A percentile compares a stretch with the other conserved stretches of the same genome.
These are phyloP conservation scores for Metarhizium anisopliae DNA, from an alignment of 2,329 filamentous ascomycete species.

Conservation along the genomic window DNA sequence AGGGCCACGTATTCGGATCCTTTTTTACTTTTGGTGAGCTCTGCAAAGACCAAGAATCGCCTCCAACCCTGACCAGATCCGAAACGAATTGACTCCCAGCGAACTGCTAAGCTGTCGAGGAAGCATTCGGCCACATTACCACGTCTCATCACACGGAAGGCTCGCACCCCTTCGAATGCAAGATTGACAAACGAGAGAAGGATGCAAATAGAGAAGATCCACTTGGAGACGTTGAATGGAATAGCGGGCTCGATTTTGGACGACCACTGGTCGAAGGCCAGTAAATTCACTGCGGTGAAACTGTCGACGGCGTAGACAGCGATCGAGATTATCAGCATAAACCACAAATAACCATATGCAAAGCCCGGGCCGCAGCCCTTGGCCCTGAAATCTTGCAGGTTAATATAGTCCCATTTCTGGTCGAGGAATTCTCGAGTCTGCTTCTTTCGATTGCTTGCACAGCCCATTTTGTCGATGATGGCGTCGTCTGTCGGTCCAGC, in stretches of 20 bases:
- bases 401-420: constrained; percentile 91
- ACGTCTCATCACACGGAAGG: constrained; percentile 70
- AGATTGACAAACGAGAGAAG: constrained; percentile 82
- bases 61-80: constrained; percentile 72
- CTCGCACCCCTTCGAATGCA: constrained; percentile 69
- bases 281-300: constrained; percentile 85
- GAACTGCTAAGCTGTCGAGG: constrained; percentile 76
- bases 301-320: constrained; percentile 85
- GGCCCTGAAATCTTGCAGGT: constrained; percentile 69
- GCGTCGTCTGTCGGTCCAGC: neutral
- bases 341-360: constrained; percentile 78
- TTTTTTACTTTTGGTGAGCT: constrained; percentile 84
- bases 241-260: constrained; percentile 73
- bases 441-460: constrained; percentile 53
- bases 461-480: constrained; percentile 48
- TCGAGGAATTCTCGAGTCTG: constrained; percentile 62
- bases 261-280: constrained; percentile 84
- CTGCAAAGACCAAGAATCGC: constrained; percentile 85
- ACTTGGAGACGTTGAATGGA: constrained; percentile 71
- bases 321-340: constrained; percentile 68
- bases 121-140: constrained; percentile 88
- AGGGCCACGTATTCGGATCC: constrained; percentile 83
- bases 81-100: constrained; percentile 73
- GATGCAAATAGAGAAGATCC: constrained; percentile 92
- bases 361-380: constrained; percentile 67